phyloP scores from a whole-genome alignment of 805 yeast species.

The Candida sonorensis region DNA sequence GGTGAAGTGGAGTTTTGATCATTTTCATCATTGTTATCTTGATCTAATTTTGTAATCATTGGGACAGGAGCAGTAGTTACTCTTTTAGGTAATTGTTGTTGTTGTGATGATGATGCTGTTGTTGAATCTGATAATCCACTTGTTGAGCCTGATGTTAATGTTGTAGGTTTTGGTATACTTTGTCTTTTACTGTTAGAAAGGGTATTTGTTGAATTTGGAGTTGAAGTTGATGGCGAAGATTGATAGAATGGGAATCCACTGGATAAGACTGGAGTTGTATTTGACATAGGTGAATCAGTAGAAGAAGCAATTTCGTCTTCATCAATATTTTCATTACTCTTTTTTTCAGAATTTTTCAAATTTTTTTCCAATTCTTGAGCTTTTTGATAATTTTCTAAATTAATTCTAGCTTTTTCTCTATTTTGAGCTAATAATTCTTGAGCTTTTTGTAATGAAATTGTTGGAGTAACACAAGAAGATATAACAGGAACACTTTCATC shows the following conservation, averaged over 20 bases:
- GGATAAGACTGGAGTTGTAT: no score
- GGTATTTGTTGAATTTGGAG: no score
- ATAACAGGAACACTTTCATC: constrained; percentile 91
- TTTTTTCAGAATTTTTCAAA: no score
- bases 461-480: constrained; percentile 92
- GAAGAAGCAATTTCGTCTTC: not conserved
- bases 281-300: no score
- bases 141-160: no score
- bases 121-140: no score
- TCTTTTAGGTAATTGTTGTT: constrained; percentile 14
- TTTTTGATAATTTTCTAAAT: constrained; percentile 41
- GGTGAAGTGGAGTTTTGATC: constrained; percentile 6
- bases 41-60: constrained; percentile 25
- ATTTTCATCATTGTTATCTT: constrained; percentile 1
- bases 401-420: constrained; percentile 60
- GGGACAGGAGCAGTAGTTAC: constrained; percentile 22
- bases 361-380: constrained; percentile 14
- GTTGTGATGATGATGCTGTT: no score
- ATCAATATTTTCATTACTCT: not conserved
- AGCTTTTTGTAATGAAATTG: constrained; percentile 80
- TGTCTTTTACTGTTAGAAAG: no score
- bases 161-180: no score
- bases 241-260: no score
- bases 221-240: no score
- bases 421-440: constrained; percentile 81